Evolutionary conservation across 176 grass and related monocot genomes (phyloP).

Genomic region (Phyllostachys edulis): DNA sequence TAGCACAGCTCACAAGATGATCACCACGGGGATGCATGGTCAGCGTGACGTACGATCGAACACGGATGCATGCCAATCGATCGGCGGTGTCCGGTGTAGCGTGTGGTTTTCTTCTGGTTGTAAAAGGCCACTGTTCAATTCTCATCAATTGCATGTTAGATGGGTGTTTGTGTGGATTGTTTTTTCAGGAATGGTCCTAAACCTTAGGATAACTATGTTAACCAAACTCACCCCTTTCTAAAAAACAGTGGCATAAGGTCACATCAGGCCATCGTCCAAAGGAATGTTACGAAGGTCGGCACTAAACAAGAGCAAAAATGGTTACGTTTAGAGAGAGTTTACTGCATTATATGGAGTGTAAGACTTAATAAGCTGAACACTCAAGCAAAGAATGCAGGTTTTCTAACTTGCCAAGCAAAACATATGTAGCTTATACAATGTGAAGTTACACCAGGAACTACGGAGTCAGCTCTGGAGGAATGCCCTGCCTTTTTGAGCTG

Average conservation of each 20-base stretch:
- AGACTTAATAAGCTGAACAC: not conserved
- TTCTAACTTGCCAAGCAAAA: not conserved
- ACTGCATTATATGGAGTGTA: not conserved
- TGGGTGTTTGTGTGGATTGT: not conserved
- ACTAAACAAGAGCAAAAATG: not conserved
- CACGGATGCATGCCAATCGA: not conserved
- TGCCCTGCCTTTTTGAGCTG: conserved; percentile 3
- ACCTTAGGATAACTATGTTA: not conserved
- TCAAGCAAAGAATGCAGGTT: not conserved
- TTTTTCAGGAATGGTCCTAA: too few species aligned
- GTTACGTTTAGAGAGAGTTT: not conserved
- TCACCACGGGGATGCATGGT: not conserved
- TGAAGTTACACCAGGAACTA: not conserved
- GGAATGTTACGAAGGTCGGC: not conserved
- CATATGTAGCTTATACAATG: not conserved
- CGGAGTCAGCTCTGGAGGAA: not conserved
- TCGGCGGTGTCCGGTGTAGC: not conserved
- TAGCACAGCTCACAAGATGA: not conserved
- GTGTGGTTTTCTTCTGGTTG: not conserved
- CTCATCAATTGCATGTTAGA: not conserved
- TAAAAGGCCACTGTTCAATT: not conserved
- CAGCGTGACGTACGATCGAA: not conserved
- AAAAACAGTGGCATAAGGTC: not conserved
- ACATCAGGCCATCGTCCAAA: not conserved
- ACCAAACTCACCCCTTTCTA: not conserved